Percentiles rank a stretch among this genome's conserved stretches.
These are phyloP conservation scores for Protomyces lactucae-debilis DNA, from an alignment of 1,139 yeast genomes.

Conservation along the genomic window DNA sequence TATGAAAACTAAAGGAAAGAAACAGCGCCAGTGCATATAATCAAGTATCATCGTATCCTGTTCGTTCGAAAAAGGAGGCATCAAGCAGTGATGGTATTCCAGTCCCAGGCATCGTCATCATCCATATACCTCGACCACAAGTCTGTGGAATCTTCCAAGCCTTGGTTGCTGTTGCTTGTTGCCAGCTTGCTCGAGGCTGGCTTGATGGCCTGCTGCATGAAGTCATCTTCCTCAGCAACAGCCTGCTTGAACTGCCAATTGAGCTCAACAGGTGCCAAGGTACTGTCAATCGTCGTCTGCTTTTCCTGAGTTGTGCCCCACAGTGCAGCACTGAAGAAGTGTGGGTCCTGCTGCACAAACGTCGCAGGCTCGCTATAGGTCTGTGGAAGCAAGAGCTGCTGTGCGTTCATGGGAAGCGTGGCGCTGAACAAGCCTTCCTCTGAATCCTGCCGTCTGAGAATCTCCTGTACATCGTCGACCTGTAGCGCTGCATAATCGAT, in stretches of 20 bases:
- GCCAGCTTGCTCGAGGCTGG: not conserved
- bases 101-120: not conserved
- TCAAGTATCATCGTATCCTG: not conserved
- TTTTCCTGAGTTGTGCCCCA: not conserved
- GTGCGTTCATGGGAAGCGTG: constrained; percentile 13
- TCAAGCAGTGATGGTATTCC: not conserved
- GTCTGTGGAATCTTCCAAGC: not conserved
- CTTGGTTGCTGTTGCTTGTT: no score
- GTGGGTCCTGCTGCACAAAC: not conserved
- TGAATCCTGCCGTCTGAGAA: not conserved
- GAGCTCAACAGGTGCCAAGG: not conserved
- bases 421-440: constrained; percentile 6
- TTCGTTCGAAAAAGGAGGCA: not conserved
- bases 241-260: not conserved
- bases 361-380: not conserved
- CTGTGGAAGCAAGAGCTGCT: constrained; percentile 13
- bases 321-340: not conserved
- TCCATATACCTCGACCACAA: not conserved
- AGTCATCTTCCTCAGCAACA: not conserved
- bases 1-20: no score
- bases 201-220: not conserved
- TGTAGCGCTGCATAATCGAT: constrained; percentile 8
- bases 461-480: not conserved
- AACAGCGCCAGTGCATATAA: not conserved
- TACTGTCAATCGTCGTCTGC: not conserved